phyloP scores from a whole-genome alignment of 2,329 filamentous ascomycete species.

The Ceratocystis ficicola region DNA sequence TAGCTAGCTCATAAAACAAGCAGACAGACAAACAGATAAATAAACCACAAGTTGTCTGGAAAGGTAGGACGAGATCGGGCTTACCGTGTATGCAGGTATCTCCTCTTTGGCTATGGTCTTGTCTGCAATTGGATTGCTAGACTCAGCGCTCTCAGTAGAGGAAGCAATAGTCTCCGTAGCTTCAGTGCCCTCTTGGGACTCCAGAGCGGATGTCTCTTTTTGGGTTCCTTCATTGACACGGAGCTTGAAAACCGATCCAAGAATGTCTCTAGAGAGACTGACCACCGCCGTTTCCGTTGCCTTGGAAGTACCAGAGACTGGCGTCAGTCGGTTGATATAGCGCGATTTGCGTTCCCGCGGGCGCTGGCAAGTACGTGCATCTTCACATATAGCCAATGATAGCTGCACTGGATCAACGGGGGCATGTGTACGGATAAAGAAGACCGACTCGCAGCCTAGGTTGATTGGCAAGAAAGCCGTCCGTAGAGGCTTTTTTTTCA shows the following conservation, averaged over 20 bases:
- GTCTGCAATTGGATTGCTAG: neutral
- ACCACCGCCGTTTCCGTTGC: slow-evolving; percentile 57
- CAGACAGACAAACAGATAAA: no score
- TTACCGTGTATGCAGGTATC: slow-evolving; percentile 33
- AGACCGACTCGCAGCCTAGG: slow-evolving; percentile 48
- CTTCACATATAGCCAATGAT: slow-evolving; percentile 43
- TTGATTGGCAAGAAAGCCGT: slow-evolving; percentile 42
- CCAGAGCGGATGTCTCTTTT: neutral
- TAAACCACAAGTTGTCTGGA: neutral
- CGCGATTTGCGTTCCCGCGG: slow-evolving; percentile 37
- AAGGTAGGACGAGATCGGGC: slow-evolving; percentile 24
- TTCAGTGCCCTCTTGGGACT: neutral
- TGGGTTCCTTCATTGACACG: slow-evolving; percentile 23
- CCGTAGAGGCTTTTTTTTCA: slow-evolving; percentile 27
- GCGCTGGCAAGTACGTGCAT: slow-evolving; percentile 36
- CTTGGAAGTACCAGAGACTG: slow-evolving; percentile 44
- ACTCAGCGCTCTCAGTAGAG: neutral
- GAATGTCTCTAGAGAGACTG: slow-evolving; percentile 49
- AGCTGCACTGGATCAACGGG: slow-evolving; percentile 46
- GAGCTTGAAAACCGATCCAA: slow-evolving; percentile 50
- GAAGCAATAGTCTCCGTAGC: neutral
- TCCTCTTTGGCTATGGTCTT: slow-evolving; percentile 7
- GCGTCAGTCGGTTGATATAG: slow-evolving; percentile 48
- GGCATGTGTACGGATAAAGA: slow-evolving; percentile 47
- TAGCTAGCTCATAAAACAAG: neutral